phyloP scores from a whole-genome alignment of 257 asterid genomes.

The Solanum pennellii region DNA sequence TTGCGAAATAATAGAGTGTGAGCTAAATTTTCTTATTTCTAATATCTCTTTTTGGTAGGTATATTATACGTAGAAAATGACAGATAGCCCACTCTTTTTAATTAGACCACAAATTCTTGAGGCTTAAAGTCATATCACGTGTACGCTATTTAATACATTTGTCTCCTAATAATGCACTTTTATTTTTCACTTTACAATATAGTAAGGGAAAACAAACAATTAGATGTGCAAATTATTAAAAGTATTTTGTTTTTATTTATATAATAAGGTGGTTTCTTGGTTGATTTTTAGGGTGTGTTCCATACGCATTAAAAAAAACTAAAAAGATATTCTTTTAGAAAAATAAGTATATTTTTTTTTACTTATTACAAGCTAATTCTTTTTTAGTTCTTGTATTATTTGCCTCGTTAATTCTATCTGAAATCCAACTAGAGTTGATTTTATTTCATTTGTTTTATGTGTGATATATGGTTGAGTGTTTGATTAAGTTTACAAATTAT shows the following conservation, averaged over 20 bases:
- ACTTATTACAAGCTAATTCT: no score
- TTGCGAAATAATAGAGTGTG: neutral
- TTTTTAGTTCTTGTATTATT: neutral
- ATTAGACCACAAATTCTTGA: neutral
- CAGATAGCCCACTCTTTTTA: neutral
- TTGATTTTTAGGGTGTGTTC: no score
- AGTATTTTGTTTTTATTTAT: no score
- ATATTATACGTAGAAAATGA: neutral
- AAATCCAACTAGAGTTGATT: neutral
- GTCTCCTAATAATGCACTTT: neutral
- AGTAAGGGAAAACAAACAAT: no score
- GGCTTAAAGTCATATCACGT: neutral
- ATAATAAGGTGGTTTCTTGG: no score
- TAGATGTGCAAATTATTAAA: no score
- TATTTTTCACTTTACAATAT: no score
- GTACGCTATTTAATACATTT: neutral
- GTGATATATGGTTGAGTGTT: neutral
- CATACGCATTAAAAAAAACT: no score
- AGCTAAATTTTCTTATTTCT: neutral
- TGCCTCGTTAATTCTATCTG: neutral
- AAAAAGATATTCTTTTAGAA: no score
- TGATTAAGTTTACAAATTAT: no score
- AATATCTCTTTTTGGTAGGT: neutral
- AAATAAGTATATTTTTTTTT: no score
- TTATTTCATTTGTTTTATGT: neutral